Evolutionary conservation across 345 rosid species (phyloP).

Genomic region (Dipteronia dyeriana): DNA sequence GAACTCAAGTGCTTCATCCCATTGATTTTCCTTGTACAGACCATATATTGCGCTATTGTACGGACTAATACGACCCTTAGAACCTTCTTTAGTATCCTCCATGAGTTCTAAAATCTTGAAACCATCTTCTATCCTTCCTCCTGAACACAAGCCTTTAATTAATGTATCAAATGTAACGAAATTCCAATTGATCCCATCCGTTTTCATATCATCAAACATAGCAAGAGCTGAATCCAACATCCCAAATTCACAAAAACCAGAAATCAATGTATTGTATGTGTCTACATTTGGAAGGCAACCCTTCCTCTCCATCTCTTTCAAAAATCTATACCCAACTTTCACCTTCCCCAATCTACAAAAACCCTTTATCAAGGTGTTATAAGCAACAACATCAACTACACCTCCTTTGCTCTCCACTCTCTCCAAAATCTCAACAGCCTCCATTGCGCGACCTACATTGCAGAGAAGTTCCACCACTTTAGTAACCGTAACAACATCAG

Average conservation of each 20-base stretch:
- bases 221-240: conserved; percentile 69
- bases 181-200: conserved; percentile 69
- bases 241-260: conserved; percentile 55
- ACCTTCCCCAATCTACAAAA: conserved; percentile 63
- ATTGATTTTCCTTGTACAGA: conserved; percentile 51
- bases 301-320: conserved; percentile 76
- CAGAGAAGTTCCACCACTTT: conserved; percentile 73
- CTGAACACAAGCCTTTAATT: conserved; percentile 55
- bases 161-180: conserved; percentile 55
- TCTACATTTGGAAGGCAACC: conserved; percentile 79
- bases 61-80: conserved; percentile 43
- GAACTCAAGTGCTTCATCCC: conserved; percentile 65
- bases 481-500: conserved; percentile 67
- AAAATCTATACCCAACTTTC: conserved; percentile 53
- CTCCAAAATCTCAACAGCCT: conserved; percentile 70
- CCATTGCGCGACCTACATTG: conserved; percentile 56
- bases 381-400: conserved; percentile 60
- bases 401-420: conserved; percentile 72
- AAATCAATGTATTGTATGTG: conserved; percentile 64
- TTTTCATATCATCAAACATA: conserved; percentile 73
- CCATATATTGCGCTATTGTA: conserved; percentile 72
- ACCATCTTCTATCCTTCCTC: conserved; percentile 56
- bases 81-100: conserved; percentile 55
- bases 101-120: conserved; percentile 71
- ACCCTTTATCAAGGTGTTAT: conserved; percentile 72